Evolutionary conservation across 2,329 filamentous ascomycete species (phyloP), one percentile per base, ranked within the genome.

Genomic region (Podosphaera aphanis): DNA sequence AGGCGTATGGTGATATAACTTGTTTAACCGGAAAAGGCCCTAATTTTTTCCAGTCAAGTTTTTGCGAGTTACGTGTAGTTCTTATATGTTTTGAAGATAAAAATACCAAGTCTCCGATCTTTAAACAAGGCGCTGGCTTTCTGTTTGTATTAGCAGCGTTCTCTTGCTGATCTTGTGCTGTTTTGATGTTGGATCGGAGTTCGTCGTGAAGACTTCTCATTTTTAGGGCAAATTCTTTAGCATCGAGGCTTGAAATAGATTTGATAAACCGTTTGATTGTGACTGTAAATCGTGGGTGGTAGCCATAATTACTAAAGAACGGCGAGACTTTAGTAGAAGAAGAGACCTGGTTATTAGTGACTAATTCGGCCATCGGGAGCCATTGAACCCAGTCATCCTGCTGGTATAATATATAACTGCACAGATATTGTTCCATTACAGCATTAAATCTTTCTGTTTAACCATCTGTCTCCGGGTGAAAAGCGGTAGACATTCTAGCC

Each of bases 321-420:
- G 11, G 39, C 2, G 21, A 27, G 2, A 27, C 39, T 8, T 25
- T 4, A 10, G 21, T 42, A 16, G 40, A 42, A 10, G 40, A 11
- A 18, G 23, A 27, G 2, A 29, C 23, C 5, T 25, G 4, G 23
- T 38, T 51, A 18, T 48, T 49, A 18, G 44, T 42, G 20, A 15
- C 21, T 19, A 49, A 49, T 13, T 49, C 4, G 15, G n/a, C 43
- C 10, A 48, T 23, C 3, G 21, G 46, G 19, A 48, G 31, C 10
- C 43, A 27, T 16, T 40, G 4, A 13, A 44, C 43, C 40, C 33
- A 46, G 13, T 48, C 39, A n/a, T 49, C 27, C 18, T 49, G n/a
- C n/a, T 43, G 18, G 36, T 49, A 42, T 11, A 46, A 46, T 3
- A 48, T 33, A 42, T 49, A 49, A 10, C 18, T 38, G 13, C 33